phyloP scores from a whole-genome alignment of 2,329 filamentous ascomycete species.

The Penicillium sp. region DNA sequence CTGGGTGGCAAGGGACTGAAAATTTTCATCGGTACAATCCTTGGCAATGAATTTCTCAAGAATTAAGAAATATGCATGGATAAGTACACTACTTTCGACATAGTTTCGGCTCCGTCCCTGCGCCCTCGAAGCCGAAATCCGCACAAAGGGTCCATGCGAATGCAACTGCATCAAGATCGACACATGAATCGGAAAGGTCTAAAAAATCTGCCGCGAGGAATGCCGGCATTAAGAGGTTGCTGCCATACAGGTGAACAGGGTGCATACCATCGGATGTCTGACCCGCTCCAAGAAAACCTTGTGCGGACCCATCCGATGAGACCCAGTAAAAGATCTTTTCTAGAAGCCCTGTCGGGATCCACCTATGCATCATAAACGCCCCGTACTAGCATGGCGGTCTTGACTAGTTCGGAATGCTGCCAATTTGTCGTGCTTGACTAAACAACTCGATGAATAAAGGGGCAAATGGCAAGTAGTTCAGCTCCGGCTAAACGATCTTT shows the following conservation, averaged over 20 bases:
- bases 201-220: neutral
- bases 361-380: neutral
- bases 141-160: neutral
- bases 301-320: constrained; percentile 1
- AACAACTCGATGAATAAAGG: neutral
- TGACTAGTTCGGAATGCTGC: neutral
- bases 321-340: constrained; percentile 2
- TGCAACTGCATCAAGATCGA: neutral
- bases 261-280: neutral
- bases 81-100: neutral
- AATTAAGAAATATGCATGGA: too few relatives aligned
- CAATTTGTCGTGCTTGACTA: neutral
- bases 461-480: neutral
- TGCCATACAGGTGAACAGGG: neutral
- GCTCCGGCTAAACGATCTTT: constrained; percentile 1
- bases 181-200: neutral
- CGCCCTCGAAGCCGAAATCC: neutral
- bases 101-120: neutral
- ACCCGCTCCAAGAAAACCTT: constrained; percentile 4
- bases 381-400: neutral
- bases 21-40: neutral
- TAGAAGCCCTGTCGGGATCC: constrained; percentile 9
- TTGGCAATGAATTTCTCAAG: neutral
- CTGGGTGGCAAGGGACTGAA: constrained; percentile 1
- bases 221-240: neutral